Base-by-base conservation (phyloP, 2,329 filamentous ascomycete genomes). In the Fusarium protoensiforme region DNA sequence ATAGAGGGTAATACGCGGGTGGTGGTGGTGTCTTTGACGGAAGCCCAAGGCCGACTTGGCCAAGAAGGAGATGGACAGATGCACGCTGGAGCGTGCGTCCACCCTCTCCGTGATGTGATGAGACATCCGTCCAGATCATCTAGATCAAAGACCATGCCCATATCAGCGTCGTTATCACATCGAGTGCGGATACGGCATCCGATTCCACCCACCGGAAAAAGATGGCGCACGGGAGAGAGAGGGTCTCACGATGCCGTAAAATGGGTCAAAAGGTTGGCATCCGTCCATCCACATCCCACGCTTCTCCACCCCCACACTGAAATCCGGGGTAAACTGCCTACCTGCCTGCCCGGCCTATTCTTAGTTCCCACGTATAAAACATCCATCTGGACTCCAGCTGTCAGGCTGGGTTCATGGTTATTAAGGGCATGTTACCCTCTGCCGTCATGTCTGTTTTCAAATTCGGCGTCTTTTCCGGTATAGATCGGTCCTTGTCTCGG, bases 291-390 rank as follows among this genome's bases (percentile, higher is more conserved):
- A 31, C 46, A 53, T 75, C 67, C 73, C 65, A 63, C 73, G 73
- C 71, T 57, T 71, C 75, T 72, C 75, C 75, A 73, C 75, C 75
- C 75, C 75, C 75, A 77, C 72, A 74, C 51, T 43, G 41, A 39
- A 74, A 75, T 74, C 72, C 43, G 72, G 72, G 72, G 72, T 74
- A 74, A 51, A 61, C 53, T 65, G 64, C 61, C 46, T 51, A 51
- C 46, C 16, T 51, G 24, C 46, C 46, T 51, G 46, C 46, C 46
- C 27, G 18, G 46, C 27, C 46, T 67, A 62, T 72, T 69, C 51
- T 65, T 74, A 67, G 71, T 72, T 48, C 68, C 46, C 61, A 72
- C 64, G 58, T 69, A 57, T 74, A 61, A 74, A 61, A 54, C 46
- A 68, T 36, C 46, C 46, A 68, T 36, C 46, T 54, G 38, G 41